Percentiles rank a stretch among this genome's conserved stretches.
phyloP scores from a whole-genome alignment of 192 early-diverging fungal genomes.

The Backusella psychrophila region DNA sequence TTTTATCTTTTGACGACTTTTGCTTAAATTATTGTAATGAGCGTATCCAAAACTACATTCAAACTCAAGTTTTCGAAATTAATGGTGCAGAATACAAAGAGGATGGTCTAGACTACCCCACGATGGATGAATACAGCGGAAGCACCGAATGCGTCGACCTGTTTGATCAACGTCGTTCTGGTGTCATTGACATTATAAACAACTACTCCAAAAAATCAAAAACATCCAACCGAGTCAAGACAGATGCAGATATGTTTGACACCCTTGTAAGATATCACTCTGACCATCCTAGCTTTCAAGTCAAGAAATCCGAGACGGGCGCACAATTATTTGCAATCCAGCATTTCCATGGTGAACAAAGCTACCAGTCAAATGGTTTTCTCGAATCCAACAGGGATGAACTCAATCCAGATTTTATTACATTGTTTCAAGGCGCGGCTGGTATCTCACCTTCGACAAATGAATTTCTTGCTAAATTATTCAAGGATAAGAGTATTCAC shows the following conservation, averaged over 20 bases:
- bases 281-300: constrained; percentile 42
- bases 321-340: constrained; percentile 69
- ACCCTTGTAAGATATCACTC: constrained; percentile 51
- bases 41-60: constrained; percentile 75
- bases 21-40: constrained; percentile 70
- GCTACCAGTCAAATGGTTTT: constrained; percentile 64
- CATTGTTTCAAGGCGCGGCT: constrained; percentile 69
- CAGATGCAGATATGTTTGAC: constrained; percentile 53
- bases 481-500: constrained; percentile 66
- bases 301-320: constrained; percentile 31
- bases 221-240: constrained; percentile 42
- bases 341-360: constrained; percentile 73
- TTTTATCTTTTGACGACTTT: constrained; percentile 63
- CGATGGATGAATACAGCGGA: constrained; percentile 38
- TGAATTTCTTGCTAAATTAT: constrained; percentile 70
- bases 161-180: constrained; percentile 61
- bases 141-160: constrained; percentile 68
- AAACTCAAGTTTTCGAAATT: constrained; percentile 70
- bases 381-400: constrained; percentile 74
- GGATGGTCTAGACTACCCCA: constrained; percentile 58
- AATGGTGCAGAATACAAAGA: constrained; percentile 53
- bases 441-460: constrained; percentile 59
- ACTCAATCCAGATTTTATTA: constrained; percentile 80
- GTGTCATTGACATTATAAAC: constrained; percentile 67
- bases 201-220: constrained; percentile 42